Evolutionary conservation across 169 alveolate genomes (phyloP).

Genomic region (Plasmodium blacklocki): DNA sequence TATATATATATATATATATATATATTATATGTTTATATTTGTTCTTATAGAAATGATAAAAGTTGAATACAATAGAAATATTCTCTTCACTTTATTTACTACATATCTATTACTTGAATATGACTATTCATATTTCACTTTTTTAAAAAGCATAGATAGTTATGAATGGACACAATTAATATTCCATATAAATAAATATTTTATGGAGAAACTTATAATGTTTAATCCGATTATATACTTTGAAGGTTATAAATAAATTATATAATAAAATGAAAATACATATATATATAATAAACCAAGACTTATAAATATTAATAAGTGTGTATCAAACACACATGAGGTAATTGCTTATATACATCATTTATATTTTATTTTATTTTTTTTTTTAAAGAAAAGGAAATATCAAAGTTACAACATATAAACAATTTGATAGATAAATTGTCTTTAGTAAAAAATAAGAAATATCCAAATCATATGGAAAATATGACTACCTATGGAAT

Average conservation of each 20-base stretch:
- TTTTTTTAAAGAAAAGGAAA: constrained; percentile 33
- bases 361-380: too few relatives aligned
- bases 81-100: not conserved
- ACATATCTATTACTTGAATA: constrained; percentile 23
- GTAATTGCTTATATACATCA: too few relatives aligned
- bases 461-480: constrained; percentile 24
- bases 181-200: constrained; percentile 6
- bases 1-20: too few relatives aligned
- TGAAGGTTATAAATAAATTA: constrained; percentile 21
- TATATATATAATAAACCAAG: not conserved
- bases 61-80: constrained; percentile 30
- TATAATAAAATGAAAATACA: not conserved
- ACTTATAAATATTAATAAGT: not conserved
- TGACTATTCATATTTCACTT: constrained; percentile 17
- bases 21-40: not conserved
- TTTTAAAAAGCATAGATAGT: constrained; percentile 6
- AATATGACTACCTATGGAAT: constrained; percentile 61
- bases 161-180: constrained; percentile 46
- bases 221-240: constrained; percentile 32
- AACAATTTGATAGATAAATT: constrained; percentile 11
- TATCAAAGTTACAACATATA: constrained; percentile 17
- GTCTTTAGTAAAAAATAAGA: constrained; percentile 2
- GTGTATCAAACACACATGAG: not conserved
- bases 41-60: constrained; percentile 33
- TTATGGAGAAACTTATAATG: constrained; percentile 42